Base-by-base conservation (phyloP, 768 basidiomycete genomes). In the Mrakia frigida region DNA sequence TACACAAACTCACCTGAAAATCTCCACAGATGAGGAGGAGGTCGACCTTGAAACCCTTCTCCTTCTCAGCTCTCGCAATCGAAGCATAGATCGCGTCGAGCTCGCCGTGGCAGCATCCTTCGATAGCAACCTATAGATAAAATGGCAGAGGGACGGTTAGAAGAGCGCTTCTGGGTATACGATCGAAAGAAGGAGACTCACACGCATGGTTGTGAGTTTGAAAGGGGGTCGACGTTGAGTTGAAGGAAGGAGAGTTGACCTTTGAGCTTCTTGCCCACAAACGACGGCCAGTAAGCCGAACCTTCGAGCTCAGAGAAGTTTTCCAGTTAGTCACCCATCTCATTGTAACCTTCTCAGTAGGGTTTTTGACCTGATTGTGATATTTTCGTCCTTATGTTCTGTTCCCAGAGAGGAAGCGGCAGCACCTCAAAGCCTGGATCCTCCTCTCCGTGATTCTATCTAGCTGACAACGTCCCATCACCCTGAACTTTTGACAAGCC, bases 41-140 rank as follows among this genome's bases (percentile, higher is more conserved):
- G 80, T 96, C 92, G 74, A 97, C 88, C 74, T 88, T 89, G 83
- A 89, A 90, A 18, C 85, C 82, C 80, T 91, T 87, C 77, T 83
- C 84, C 2, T 81, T 78, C 81, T 97, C 91, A 41, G 94, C 87
- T 18, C 84, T 80, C 4, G 83, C 84, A 73, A 98, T 88, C 46
- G 90, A 87, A 14, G 84, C 82, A 84, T 98, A 98, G 73, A 96
- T 96, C 14, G 87, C 87, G 82, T 93, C 91, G n/a, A 97, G 88
- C 78, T 90, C 88, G 46, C 97, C 97, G 82, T 99, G 97, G 80
- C 92, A 94, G 85, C 97, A 98, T 3, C 95, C 95, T 85, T 97
- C 89, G 37, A 98, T 86, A 10, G 94, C 95, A 79, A 98, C 87
- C 90, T 94, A 59, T 18, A 11, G 35, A 28, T 41, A 2, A 25